Evolutionary conservation across 2,329 filamentous ascomycete species (phyloP), one percentile per base, ranked within the genome.

Genomic region (Venturia aucupariae): DNA sequence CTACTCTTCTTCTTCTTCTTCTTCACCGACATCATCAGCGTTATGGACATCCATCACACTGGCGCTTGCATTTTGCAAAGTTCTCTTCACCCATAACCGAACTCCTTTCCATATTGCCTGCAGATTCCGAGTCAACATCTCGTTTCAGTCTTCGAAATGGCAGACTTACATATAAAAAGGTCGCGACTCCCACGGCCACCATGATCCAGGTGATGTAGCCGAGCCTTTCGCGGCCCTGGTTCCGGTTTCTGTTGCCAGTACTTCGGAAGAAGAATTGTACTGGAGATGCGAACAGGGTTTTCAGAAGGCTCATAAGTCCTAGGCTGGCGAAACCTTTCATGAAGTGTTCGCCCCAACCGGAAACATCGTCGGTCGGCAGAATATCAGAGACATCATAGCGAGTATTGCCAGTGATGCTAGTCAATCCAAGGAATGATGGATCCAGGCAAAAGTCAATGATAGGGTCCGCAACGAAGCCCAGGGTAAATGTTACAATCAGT

Each of bases 391-490:
- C 61, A 51, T 76, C 67, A 70, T 76, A 66, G 68, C 22, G 71
- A 66, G 63, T 73, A 66, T 39, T 70, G 54, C 39, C 66, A 65
- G 22, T 66, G 64, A 32, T 69, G 60, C 70, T 68, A 4, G 74
- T 74, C 38, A 71, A 71, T 10, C 81, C 71, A 15, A 76, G 76
- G 54, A 72, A 71, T 68, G 77, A 77, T 0, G 92, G 92, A 71
- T 96, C 91, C 64, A 93, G 77, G 79, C 93, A 96, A 35, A 96
- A 78, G 70, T 92, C 90, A 74, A 97, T 88, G 66, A 97, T 90
- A 1, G 92, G 92, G 75, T 97, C 92, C 66, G 92, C 93, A 68
- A 97, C 77, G 71, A 97, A 97, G 51, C 94, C 94, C 64, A 97
- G 84, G 0, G 90, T 46, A 71, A 96, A 97, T 32, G 96, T 82